These are phyloP conservation scores for Rhizopogon vinicolor DNA, from an alignment of 768 basidiomycete species.

Conservation along the genomic window DNA sequence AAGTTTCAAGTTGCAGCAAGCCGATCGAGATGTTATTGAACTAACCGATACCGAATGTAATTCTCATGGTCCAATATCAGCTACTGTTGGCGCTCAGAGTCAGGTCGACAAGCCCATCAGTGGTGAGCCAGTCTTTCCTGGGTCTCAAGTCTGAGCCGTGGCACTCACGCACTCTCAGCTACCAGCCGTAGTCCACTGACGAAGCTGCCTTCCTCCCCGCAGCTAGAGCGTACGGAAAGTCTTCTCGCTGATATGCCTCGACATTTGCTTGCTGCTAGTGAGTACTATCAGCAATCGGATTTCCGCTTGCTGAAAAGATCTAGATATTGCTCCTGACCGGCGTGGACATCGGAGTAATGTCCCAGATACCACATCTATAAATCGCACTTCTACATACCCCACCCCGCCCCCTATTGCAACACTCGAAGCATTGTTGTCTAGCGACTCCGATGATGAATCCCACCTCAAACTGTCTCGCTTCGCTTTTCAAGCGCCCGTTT, in stretches of 20 bases:
- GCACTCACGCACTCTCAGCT: not conserved
- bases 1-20: not conserved
- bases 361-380: not conserved
- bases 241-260: not conserved
- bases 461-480: slow-evolving; percentile 33
- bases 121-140: not conserved
- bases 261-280: not conserved
- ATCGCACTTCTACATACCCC: not conserved
- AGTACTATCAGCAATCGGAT: not conserved
- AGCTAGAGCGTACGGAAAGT: not conserved
- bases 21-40: not conserved
- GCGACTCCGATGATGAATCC: slow-evolving; percentile 18
- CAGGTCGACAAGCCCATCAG: not conserved
- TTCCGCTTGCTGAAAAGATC: not conserved
- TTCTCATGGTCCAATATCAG: not conserved
- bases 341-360: not conserved
- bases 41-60: not conserved
- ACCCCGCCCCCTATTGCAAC: slow-evolving; percentile 10
- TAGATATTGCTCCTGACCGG: not conserved
- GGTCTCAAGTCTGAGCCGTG: not conserved
- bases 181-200: not conserved
- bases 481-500: slow-evolving; percentile 24
- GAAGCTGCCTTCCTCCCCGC: not conserved
- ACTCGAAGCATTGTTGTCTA: slow-evolving; percentile 6
- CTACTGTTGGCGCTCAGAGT: not conserved